A percentile compares a stretch with the other conserved stretches of the same genome.
Evolutionary conservation across 1,139 yeast genomes (phyloP).

Genomic region (Yamadazyma dushanensis): DNA sequence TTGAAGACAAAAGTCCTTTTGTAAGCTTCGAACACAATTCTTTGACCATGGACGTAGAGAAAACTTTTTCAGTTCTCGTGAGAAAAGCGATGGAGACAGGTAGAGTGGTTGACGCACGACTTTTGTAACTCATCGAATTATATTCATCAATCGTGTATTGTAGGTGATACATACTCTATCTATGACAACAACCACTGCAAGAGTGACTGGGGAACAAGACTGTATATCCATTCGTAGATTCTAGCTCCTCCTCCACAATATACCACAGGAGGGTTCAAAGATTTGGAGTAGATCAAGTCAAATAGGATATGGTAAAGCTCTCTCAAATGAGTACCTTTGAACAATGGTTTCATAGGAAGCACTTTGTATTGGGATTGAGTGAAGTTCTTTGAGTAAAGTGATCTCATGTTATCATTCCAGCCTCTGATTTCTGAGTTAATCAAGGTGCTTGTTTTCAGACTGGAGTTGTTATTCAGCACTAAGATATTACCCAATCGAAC

Average conservation of each 20-base stretch:
- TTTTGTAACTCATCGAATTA: no score
- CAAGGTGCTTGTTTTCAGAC: conserved; percentile 25
- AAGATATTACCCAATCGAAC: conserved; percentile 49
- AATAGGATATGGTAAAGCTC: conserved; percentile 55
- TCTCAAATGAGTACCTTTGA: conserved; percentile 42
- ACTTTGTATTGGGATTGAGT: conserved; percentile 33
- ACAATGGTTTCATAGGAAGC: conserved; percentile 35
- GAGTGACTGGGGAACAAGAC: conserved; percentile 34
- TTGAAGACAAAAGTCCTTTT: conserved; percentile 38
- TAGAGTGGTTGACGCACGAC: conserved; percentile 1
- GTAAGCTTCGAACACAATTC: conserved; percentile 87
- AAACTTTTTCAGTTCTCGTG: conserved; percentile 2
- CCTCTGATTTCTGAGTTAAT: conserved; percentile 37
- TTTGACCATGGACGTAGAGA: conserved; percentile 61
- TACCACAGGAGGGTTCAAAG: conserved; percentile 30
- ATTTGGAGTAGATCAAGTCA: conserved; percentile 47
- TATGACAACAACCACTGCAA: conserved; percentile 23
- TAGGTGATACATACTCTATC: neutral
- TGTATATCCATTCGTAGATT: conserved; percentile 36
- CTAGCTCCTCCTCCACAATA: conserved; percentile 56
- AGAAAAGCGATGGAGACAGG: neutral
- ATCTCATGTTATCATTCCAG: conserved; percentile 42
- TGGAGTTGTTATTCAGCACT: conserved; percentile 32
- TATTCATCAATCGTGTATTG: neutral
- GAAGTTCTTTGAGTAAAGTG: conserved; percentile 37